Percentiles rank a stretch among this genome's conserved stretches.
phyloP scores from a whole-genome alignment of 306 rosid species.

The Morella rubra region DNA sequence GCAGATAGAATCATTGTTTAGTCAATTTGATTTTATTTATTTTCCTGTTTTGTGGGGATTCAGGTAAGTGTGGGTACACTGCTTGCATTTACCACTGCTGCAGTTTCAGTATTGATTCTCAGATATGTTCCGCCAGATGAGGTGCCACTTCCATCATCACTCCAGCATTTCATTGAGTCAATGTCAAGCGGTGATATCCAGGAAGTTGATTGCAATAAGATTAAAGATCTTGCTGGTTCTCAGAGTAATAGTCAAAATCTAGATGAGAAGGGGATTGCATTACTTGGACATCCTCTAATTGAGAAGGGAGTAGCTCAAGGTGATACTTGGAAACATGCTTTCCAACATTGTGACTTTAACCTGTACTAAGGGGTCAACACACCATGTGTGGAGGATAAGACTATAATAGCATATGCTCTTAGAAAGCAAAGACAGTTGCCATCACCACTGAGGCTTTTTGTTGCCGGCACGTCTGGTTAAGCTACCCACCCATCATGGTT shows the following conservation, averaged over 20 bases:
- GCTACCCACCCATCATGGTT: not conserved
- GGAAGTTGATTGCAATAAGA: conserved; percentile 27
- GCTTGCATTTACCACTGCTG: conserved; percentile 66
- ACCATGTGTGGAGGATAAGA: not conserved
- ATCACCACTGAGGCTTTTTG: not conserved
- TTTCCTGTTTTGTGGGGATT: conserved; percentile 12
- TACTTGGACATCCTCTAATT: conserved; percentile 53
- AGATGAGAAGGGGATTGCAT: conserved; percentile 35
- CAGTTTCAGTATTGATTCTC: conserved; percentile 70
- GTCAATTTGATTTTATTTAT: not conserved
- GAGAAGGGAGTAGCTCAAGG: conserved; percentile 42
- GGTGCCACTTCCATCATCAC: conserved; percentile 51
- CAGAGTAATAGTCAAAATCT: conserved; percentile 23
- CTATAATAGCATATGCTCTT: conserved; percentile 7
- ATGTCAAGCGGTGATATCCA: conserved; percentile 30
- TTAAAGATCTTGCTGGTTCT: conserved; percentile 33
- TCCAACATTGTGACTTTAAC: not conserved
- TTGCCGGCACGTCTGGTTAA: not conserved
- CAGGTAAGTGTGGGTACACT: conserved; percentile 79
- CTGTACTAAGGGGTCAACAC: not conserved
- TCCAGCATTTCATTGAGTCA: conserved; percentile 41
- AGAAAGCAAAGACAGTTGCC: not conserved
- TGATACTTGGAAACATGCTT: conserved; percentile 29
- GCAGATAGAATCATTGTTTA: conserved; percentile 5
- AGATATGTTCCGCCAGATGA: conserved; percentile 75